phyloP scores from a whole-genome alignment of 2,329 filamentous ascomycete genomes.

The Monilinia polystroma region DNA sequence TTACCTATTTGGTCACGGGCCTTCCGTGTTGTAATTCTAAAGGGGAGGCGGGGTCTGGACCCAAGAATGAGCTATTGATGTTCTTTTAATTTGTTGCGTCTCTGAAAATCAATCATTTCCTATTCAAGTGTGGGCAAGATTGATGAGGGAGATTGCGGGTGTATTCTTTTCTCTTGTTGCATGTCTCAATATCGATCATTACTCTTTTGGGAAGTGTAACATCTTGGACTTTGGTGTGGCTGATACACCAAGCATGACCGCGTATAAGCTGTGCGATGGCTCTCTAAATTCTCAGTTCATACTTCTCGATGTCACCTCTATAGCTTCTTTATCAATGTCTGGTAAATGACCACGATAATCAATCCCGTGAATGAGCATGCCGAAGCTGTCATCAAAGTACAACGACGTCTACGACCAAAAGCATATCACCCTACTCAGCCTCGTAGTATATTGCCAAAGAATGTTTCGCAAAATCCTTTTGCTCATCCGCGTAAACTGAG shows the following conservation, averaged over 20 bases:
- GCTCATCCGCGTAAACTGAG: not conserved
- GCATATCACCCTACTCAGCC: not conserved
- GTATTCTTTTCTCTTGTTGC: slow-evolving; percentile 8
- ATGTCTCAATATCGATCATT: slow-evolving; percentile 21
- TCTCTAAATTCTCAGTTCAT: not conserved
- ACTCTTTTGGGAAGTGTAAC: slow-evolving; percentile 9
- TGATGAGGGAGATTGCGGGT: not conserved
- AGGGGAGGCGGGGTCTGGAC: not conserved
- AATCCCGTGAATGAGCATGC: not conserved
- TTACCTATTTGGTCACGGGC: slow-evolving; percentile 15
- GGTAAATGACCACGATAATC: not conserved
- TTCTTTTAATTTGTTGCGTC: slow-evolving; percentile 12
- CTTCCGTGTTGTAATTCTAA: not conserved
- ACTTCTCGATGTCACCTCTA: not conserved
- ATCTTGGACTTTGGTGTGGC: not conserved
- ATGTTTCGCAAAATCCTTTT: not conserved
- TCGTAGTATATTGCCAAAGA: not conserved
- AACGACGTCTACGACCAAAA: not conserved
- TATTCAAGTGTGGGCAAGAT: slow-evolving; percentile 5
- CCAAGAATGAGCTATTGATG: not conserved
- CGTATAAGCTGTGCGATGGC: not conserved
- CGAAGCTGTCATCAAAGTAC: not conserved
- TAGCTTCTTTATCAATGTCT: not conserved
- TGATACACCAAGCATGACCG: not conserved
- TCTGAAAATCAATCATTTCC: slow-evolving; percentile 21